Base-by-base conservation (phyloP, 257 asterid species). In the Solanum appendiculatum region DNA sequence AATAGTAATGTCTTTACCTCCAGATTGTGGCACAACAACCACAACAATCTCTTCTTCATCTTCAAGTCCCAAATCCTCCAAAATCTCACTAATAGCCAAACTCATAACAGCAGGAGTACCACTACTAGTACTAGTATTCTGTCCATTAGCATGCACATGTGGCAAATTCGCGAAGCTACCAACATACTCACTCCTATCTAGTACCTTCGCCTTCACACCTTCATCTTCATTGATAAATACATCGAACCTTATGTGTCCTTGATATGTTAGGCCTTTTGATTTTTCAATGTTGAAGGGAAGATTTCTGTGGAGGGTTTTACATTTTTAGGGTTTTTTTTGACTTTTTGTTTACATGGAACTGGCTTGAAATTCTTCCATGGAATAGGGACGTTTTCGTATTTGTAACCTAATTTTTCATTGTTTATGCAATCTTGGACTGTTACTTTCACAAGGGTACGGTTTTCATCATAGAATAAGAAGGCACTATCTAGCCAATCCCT, bases 141-240 rank as follows among this genome's bases (percentile, higher is more conserved):
- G 89, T 6, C 86, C 86, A 51, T 88, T 36, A 56, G 89, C 48
- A 78, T 88, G 90, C 77, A 88, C 87, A 68, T 92, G 97, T 1
- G 95, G 97, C 88, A 94, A 91, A 68, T 92, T 93, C 64, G 92
- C 93, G 37, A 93, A 94, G 13, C 96, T 93, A 16, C 97, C 97
- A 2, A 91, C 94, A 74, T 92, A 94, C 83, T 94, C 95, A 37
- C 91, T 90, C 91, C 91, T 90, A 64, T 92, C 92, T 9, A 93
- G 92, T 70, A 87, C 91, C 10, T 34, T 4, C 3, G 87, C 14
- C 18, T 88, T 88, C 6, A 88, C 88, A 16, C 92, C 96, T 34
- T 94, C 96, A 14, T 94, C 98, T 14, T 94, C 98, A 56, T 94
- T 91, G n/a, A 94, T 91, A 18, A 88, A 93, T 9, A 94, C 93